Evolutionary conservation across 1,284 basidiomycete species (phyloP), one percentile per base, ranked within the genome.

Genomic region (Ganoderma sp.): DNA sequence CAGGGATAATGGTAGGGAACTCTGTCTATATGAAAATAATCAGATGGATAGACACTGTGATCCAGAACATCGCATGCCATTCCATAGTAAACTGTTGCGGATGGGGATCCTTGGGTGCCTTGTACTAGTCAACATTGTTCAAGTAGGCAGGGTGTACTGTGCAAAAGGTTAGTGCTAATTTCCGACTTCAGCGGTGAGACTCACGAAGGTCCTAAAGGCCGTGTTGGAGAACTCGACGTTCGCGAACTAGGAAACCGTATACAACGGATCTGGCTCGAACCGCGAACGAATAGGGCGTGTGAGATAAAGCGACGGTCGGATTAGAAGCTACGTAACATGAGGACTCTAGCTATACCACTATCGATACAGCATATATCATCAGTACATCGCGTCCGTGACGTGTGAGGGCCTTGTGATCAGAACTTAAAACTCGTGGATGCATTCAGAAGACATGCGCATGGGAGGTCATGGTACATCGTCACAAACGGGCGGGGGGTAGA

Each of bases 261-360:
- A 43, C 10, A 42, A 25, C 45, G 63, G 45, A 48, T 34, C 22
- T 56, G 34, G 9, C 19, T 32, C 6, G 9, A 63, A 25, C 43
- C 22, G 54, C 28, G 14, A 32, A 22, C 10, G 14, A 12, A 37
- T 9, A 39, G 37, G 7, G 32, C 17, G 52, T 15, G 34, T 45
- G 52, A 69, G 41, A 66, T 61, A 65, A 34, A 68, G 66, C 61
- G 52, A 69, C 58, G 61, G 64, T 64, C 57, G 43, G 65, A 72
- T 72, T 67, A 69, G 63, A 66, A 67, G 65, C 71, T 69, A 70
- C 58, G 71, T 70, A 70, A 67, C 69, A 70, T 66, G 64, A 65
- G 52, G 66, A 67, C 57, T 72, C 69, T 67, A 70, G 71, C 71
- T 64, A 70, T 72, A 72, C 71, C 71, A 69, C 69, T 72, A 72